Conservation (phyloP, 306 rosid species). For the Herpetospermum pedunculosum region DNA sequence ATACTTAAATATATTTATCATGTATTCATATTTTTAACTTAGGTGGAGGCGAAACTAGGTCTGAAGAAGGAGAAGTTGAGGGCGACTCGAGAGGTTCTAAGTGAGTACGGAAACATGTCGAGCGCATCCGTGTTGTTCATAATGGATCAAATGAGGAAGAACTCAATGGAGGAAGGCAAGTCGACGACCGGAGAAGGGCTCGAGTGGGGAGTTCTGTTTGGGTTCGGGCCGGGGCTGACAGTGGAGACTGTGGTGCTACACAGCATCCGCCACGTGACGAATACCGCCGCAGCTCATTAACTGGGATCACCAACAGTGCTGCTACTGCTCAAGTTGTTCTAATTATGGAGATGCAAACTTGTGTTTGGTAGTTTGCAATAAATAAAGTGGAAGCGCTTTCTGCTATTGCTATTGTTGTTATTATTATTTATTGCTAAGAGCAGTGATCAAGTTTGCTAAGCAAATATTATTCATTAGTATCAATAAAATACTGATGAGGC, state of each 20-base stretch:
- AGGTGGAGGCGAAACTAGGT: constrained; percentile 31
- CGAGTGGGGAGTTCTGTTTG: constrained; percentile 65
- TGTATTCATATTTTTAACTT: not conserved
- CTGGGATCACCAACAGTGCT: too few species aligned
- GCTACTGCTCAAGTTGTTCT: too few species aligned
- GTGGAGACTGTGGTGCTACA: constrained; percentile 53
- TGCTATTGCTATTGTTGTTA: too few species aligned
- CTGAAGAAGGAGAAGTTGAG: constrained; percentile 34
- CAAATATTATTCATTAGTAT: too few species aligned
- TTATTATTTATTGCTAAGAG: too few species aligned
- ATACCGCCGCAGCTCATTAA: not conserved
- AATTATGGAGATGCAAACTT: too few species aligned
- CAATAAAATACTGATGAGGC: too few species aligned
- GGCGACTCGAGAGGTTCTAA: constrained; percentile 41
- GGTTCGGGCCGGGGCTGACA: constrained; percentile 69
- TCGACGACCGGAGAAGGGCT: constrained; percentile 37
- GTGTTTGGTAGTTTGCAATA: too few species aligned
- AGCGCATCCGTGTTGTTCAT: constrained; percentile 68
- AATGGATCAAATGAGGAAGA: constrained; percentile 51
- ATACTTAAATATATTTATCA: too few species aligned
- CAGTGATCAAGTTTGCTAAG: too few species aligned
- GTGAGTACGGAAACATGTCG: constrained; percentile 63
- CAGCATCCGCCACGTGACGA: constrained; percentile 8
- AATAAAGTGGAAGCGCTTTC: too few species aligned
- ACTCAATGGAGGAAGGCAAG: constrained; percentile 26